These are phyloP conservation scores for Actinomucor elegans DNA, from an alignment of 371 early-diverging fungal genomes.

Conservation along the genomic window DNA sequence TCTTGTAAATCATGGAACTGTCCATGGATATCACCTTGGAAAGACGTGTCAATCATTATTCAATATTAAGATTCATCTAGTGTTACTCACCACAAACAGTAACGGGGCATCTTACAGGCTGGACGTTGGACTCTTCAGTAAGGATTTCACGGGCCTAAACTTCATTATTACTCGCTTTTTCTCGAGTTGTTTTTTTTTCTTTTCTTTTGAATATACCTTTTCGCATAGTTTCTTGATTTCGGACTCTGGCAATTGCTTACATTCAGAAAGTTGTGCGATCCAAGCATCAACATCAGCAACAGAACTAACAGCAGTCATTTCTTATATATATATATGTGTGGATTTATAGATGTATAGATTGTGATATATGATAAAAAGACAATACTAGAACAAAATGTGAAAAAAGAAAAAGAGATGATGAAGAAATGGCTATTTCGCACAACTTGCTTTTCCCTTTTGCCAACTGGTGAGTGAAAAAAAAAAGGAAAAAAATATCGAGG, in stretches of 20 bases:
- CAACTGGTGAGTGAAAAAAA: too few species aligned
- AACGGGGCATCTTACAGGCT: constrained; percentile 93
- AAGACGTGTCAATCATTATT: too few species aligned
- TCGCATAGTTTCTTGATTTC: constrained; percentile 97
- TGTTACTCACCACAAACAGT: constrained; percentile 85
- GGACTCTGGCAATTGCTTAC: constrained; percentile 88
- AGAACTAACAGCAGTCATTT: constrained; percentile 45
- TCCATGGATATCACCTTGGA: constrained; percentile 93
- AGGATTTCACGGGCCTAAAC: constrained; percentile 92
- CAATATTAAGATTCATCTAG: background rate
- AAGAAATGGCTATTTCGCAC: too few species aligned
- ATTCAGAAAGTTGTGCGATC: constrained; percentile 87
- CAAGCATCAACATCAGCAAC: constrained; percentile 77
- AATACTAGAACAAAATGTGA: background rate
- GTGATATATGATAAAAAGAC: too few species aligned
- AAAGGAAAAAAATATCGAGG: too few species aligned
- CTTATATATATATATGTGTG: constrained; percentile 1
- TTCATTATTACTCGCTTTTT: too few species aligned
- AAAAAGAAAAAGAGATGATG: constrained; percentile 1
- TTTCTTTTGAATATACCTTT: constrained; percentile 54
- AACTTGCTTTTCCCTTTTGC: too few species aligned
- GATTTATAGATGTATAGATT: background rate
- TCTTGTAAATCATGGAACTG: constrained; percentile 99
- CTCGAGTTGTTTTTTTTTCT: too few species aligned
- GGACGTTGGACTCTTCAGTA: constrained; percentile 95